A percentile compares a stretch with the other conserved stretches of the same genome.
Evolutionary conservation across 805 yeast genomes (phyloP).

Genomic region (Saturnispora sanitii): DNA sequence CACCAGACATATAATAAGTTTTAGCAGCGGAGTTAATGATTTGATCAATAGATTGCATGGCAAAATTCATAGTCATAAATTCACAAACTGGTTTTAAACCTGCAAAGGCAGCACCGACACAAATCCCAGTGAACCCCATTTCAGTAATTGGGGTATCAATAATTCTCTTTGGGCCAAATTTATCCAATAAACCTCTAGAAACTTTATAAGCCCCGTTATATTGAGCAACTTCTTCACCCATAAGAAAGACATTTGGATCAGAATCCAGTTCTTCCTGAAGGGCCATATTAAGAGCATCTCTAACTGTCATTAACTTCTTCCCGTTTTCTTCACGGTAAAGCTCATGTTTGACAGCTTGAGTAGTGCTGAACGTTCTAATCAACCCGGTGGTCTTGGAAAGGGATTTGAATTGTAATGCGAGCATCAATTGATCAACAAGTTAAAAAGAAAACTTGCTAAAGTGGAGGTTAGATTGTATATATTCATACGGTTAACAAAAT

Average conservation of each 20-base stretch:
- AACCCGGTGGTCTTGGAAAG: not conserved
- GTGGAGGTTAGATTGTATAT: too few species aligned
- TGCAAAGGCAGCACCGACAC: constrained; percentile 93
- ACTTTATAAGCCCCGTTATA: constrained; percentile 99
- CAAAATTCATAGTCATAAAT: constrained; percentile 98
- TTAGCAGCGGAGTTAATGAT: constrained; percentile 98
- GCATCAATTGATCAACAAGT: too few species aligned
- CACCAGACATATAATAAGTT: constrained; percentile 99
- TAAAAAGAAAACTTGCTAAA: too few species aligned
- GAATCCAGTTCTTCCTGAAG: constrained; percentile 96
- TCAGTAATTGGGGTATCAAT: constrained; percentile 98
- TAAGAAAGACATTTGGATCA: constrained; percentile 85
- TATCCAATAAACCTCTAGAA: constrained; percentile 88
- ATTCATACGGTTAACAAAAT: too few species aligned
- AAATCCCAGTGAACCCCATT: constrained; percentile 95
- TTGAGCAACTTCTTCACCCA: constrained; percentile 99
- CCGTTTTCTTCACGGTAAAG: constrained; percentile 13
- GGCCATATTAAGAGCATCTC: constrained; percentile 94
- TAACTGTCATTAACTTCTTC: constrained; percentile 61
- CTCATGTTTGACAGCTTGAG: constrained; percentile 7
- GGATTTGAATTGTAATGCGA: not conserved
- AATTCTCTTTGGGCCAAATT: constrained; percentile 89
- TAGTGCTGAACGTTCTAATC: constrained; percentile 5
- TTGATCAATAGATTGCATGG: constrained; percentile 99
- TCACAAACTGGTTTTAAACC: constrained; percentile 96